A percentile compares a stretch with the other conserved stretches of the same genome.
These are phyloP conservation scores for Suillus sp. DNA, from an alignment of 768 basidiomycete genomes.

Conservation along the genomic window DNA sequence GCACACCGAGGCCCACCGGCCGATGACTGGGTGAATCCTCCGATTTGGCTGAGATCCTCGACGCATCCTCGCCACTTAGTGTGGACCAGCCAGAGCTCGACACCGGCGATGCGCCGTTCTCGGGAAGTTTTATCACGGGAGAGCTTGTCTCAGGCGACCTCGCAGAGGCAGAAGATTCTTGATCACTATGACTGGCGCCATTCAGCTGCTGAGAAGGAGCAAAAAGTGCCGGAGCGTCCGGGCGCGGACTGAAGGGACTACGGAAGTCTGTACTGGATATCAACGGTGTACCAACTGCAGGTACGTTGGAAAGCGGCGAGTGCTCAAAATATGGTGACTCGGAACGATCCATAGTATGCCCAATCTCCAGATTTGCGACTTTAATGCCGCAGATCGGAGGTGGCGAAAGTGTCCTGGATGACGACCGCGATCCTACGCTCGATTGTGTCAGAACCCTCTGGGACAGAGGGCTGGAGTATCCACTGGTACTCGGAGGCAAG, in stretches of 20 bases:
- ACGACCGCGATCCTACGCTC: slow-evolving; percentile 15
- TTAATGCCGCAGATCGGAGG: slow-evolving; percentile 20
- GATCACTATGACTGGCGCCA: slow-evolving; percentile 15
- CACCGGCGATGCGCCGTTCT: slow-evolving; percentile 25
- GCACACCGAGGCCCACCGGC: slow-evolving; percentile 20
- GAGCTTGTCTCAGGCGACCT: slow-evolving; percentile 33
- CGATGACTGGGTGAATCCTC: slow-evolving; percentile 6
- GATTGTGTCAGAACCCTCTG: slow-evolving; percentile 21
- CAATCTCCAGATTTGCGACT: slow-evolving; percentile 34
- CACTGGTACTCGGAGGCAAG: slow-evolving; percentile 33
- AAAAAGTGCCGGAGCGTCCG: slow-evolving; percentile 22
- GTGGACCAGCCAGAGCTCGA: slow-evolving; percentile 33
- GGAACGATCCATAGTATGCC: slow-evolving; percentile 29
- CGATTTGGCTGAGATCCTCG: slow-evolving; percentile 21
- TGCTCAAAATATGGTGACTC: slow-evolving; percentile 27
- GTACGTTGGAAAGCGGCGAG: slow-evolving; percentile 34
- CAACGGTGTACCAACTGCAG: slow-evolving; percentile 33
- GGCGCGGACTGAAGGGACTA: slow-evolving; percentile 34
- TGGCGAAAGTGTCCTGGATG: slow-evolving; percentile 10
- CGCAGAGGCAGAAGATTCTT: slow-evolving; percentile 27
- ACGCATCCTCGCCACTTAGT: slow-evolving; percentile 25
- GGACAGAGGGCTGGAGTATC: slow-evolving; percentile 33
- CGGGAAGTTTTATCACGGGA: slow-evolving; percentile 32
- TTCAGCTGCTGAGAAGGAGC: slow-evolving; percentile 24
- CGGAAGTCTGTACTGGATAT: slow-evolving; percentile 20